Evolutionary conservation across 805 yeast genomes (phyloP).

Genomic region (Torulaspora franciscae): DNA sequence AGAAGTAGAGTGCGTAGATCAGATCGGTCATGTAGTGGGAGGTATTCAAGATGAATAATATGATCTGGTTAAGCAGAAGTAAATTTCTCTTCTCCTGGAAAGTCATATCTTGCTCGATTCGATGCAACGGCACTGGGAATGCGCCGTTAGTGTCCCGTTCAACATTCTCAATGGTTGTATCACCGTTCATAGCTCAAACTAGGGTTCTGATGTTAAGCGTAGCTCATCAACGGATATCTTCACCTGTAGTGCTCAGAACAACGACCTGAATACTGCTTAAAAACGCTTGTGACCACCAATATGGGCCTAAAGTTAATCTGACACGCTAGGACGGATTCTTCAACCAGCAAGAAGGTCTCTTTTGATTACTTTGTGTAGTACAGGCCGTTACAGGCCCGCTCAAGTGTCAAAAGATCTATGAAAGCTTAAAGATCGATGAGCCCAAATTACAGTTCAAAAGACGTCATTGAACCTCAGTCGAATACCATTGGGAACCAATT

Average conservation of each 20-base stretch:
- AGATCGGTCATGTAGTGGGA: conserved; percentile 27
- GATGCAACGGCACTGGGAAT: conserved; percentile 4
- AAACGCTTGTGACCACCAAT: background rate
- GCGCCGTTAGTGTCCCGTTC: background rate
- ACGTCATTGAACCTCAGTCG: background rate
- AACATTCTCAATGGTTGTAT: background rate
- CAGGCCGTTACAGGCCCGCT: conserved; percentile 16
- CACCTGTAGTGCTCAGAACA: background rate
- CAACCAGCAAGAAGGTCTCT: background rate
- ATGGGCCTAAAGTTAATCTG: background rate
- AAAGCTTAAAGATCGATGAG: background rate
- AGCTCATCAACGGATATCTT: background rate
- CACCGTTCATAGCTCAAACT: background rate
- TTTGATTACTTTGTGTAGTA: background rate
- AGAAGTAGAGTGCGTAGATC: conserved; percentile 21
- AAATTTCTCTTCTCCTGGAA: conserved; percentile 16
- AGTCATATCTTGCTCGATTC: conserved; percentile 7
- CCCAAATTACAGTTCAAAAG: background rate
- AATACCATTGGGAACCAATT: background rate
- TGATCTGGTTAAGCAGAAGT: conserved; percentile 17
- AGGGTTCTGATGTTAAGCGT: background rate
- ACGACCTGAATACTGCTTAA: background rate
- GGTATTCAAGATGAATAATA: conserved; percentile 20
- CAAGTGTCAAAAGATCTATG: background rate
- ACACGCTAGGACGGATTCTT: background rate